Evolutionary conservation across 2,329 filamentous ascomycete genomes (phyloP).

Genomic region (Paraconiothyrium sp.): DNA sequence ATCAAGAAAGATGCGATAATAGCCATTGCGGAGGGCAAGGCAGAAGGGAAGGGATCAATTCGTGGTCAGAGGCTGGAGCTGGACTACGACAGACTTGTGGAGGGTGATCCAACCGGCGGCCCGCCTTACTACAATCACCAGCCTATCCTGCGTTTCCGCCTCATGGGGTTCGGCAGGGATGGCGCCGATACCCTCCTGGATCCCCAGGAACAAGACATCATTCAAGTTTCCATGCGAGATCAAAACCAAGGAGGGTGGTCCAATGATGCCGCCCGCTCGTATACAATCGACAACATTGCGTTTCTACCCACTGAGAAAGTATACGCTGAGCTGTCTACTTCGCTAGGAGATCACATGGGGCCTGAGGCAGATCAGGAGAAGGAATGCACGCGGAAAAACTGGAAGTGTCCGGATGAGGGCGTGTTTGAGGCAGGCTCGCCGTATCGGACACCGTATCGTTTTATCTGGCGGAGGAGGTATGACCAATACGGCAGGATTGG

Average conservation of each 20-base stretch:
- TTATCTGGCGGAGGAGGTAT: conserved; percentile 30
- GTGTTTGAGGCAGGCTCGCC: conserved; percentile 22
- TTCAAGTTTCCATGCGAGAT: conserved; percentile 26
- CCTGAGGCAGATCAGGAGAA: conserved; percentile 18
- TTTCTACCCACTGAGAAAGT: conserved; percentile 13
- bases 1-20: conserved; percentile 14
- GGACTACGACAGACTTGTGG: conserved; percentile 31
- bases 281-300: conserved; percentile 23
- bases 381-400: conserved; percentile 23
- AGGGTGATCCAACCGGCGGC: conserved; percentile 21
- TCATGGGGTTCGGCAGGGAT: conserved; percentile 28
- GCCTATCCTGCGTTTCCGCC: conserved; percentile 26
- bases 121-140: conserved; percentile 20
- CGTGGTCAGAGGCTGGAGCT: conserved; percentile 24
- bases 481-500: conserved; percentile 30
- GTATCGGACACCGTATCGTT: conserved; percentile 25
- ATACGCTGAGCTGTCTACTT: conserved; percentile 9
- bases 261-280: conserved; percentile 18
- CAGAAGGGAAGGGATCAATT: conserved; percentile 15
- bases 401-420: conserved; percentile 28
- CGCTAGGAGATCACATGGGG: conserved; percentile 12
- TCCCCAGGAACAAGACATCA: conserved; percentile 18
- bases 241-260: conserved; percentile 22
- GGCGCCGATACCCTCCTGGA: conserved; percentile 22
- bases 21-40: conserved; percentile 12